Base-by-base conservation (phyloP, 257 asterid species). In the Solanum raphanifolium region DNA sequence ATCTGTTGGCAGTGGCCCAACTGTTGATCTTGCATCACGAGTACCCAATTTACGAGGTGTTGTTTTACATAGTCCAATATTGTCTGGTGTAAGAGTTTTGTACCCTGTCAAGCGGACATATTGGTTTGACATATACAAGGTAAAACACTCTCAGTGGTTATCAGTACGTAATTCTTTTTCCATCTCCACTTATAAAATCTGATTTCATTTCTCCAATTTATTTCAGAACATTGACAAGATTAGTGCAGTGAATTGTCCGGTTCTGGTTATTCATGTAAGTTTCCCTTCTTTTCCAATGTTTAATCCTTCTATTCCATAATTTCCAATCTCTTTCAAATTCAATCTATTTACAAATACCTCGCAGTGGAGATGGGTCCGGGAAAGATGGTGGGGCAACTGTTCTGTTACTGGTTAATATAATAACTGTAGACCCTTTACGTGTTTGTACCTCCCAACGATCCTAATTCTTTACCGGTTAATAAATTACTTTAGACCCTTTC, bases 1-100 rank as follows among this genome's bases (percentile, higher is more conserved):
- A 91, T 98, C 99, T 25, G 99, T 98, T 87, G 99, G 99, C 85
- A 98, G 99, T 46, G 99, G 99, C 85, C 99, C 99, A 86, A 96
- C 99, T 69, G 89, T 94, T 68, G 99, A 98, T 93, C 98, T 96
- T 72, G 99, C 99, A 66, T 93, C 99, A 79, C 95, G 98, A 13
- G 60, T 93, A 25, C 96, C 96, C 85, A 93, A 95, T 92, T 91
- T 98, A 92, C 94, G 99, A 92, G 99, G 97, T 15, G 99, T 96
- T 31, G 99, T 98, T 87, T 93, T 98, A 84, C 99, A 98, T 86
- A 96, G 99, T 91, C 99, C 99, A 38, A 95, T 96, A 88, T 92
- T 98, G 91, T 96, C 99, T 36, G 99, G 99, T 87, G 88, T 98
- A 88, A 93, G 99, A 92, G 99, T 98, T 73, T 90, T 98, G 89